Percentiles rank a stretch among this genome's conserved stretches.
These are phyloP conservation scores for Hanseniaspora hatyaiensis DNA, from an alignment of 805 yeast genomes.

Conservation along the genomic window DNA sequence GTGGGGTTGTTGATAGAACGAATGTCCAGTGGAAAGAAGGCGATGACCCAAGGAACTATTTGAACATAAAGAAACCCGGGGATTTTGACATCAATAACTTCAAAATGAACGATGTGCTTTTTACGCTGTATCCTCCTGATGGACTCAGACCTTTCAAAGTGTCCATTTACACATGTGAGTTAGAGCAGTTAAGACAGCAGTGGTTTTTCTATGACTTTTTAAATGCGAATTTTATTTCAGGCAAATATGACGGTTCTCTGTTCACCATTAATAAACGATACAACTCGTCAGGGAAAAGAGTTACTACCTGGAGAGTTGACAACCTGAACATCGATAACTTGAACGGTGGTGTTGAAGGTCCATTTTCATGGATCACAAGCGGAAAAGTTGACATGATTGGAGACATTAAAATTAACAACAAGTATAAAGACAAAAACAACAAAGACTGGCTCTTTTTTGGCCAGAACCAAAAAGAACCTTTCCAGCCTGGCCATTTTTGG, in stretches of 20 bases:
- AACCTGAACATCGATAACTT: constrained; percentile 77
- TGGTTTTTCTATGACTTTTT: constrained; percentile 86
- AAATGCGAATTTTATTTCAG: constrained; percentile 74
- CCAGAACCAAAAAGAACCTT: constrained; percentile 19
- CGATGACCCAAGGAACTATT: constrained; percentile 73
- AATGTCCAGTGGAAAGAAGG: constrained; percentile 73
- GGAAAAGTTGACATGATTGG: constrained; percentile 92
- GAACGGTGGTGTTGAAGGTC: constrained; percentile 82
- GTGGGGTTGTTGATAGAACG: constrained; percentile 88
- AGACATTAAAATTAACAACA: constrained; percentile 63
- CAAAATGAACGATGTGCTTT: constrained; percentile 71
- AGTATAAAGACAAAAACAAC: constrained; percentile 45
- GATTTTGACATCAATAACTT: constrained; percentile 86
- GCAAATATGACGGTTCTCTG: constrained; percentile 83
- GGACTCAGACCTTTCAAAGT: constrained; percentile 75
- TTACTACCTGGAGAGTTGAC: constrained; percentile 74
- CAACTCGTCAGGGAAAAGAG: constrained; percentile 23
- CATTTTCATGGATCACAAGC: constrained; percentile 91
- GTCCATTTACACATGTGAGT: constrained; percentile 75
- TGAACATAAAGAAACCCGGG: constrained; percentile 63
- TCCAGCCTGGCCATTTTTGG: constrained; percentile 25
- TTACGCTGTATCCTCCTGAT: constrained; percentile 70
- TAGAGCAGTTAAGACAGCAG: constrained; percentile 71
- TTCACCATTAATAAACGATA: constrained; percentile 69
- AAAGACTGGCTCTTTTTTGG: constrained; percentile 29